Percentiles rank a stretch among this genome's conserved stretches.
Evolutionary conservation across 23 red algal species (phyloP).

Genomic region (Cyanidium caldarium): DNA sequence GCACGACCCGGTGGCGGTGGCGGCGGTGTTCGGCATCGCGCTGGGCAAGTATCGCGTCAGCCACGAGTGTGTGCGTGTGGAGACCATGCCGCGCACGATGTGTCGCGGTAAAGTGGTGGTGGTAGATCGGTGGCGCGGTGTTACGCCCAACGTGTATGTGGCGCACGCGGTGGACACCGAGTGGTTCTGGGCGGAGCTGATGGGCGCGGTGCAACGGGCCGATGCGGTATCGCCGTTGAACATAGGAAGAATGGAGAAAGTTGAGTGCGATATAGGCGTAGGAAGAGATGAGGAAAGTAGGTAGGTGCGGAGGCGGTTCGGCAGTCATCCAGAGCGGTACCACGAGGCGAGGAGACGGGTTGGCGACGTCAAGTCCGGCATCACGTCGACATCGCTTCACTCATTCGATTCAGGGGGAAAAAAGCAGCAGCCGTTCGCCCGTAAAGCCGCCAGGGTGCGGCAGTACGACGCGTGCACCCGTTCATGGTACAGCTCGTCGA

Average conservation of each 20-base stretch:
- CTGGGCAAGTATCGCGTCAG: background rate
- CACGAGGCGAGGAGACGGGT: no score
- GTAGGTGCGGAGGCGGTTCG: no score
- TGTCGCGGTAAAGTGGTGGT: constrained; percentile 17
- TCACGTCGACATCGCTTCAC: no score
- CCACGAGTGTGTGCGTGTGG: constrained; percentile 6
- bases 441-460: background rate
- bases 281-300: no score
- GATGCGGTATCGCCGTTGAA: background rate
- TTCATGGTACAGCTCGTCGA: background rate
- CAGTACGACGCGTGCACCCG: background rate
- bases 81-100: background rate
- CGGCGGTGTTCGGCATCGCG: constrained; percentile 3
- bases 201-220: background rate
- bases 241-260: no score
- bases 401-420: no score
- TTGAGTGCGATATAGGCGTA: no score
- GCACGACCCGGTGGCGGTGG: constrained; percentile 18
- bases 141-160: constrained; percentile 19
- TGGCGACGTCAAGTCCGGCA: no score
- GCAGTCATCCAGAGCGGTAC: no score
- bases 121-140: constrained; percentile 9
- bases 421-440: no score
- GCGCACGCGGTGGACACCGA: constrained; percentile 3
- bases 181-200: constrained; percentile 17